A percentile compares a stretch with the other conserved stretches of the same genome.
These are phyloP conservation scores for Calonectria montana DNA, from an alignment of 2,329 filamentous ascomycete genomes.

Conservation along the genomic window DNA sequence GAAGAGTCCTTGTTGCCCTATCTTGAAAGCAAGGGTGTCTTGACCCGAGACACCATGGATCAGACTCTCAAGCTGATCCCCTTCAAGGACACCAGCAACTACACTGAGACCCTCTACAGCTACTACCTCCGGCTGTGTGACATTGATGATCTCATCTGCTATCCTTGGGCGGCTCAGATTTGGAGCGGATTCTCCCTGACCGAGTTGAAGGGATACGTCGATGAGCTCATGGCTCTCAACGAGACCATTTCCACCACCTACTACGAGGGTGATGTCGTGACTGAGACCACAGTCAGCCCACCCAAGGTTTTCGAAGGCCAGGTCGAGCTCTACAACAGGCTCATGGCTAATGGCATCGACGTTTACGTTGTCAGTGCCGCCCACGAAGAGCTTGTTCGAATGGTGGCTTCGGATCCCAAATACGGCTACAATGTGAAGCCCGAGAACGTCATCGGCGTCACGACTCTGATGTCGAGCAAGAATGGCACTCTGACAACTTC, in stretches of 20 bases:
- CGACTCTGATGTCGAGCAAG: constrained; percentile 48
- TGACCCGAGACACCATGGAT: constrained; percentile 55
- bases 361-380: constrained; percentile 57
- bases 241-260: constrained; percentile 50
- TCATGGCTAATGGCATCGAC: constrained; percentile 56
- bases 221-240: constrained; percentile 59
- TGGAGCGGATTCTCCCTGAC: constrained; percentile 56
- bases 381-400: constrained; percentile 57
- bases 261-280: constrained; percentile 48
- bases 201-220: constrained; percentile 58
- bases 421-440: constrained; percentile 59
- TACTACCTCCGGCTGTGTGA: constrained; percentile 58
- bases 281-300: constrained; percentile 43
- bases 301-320: constrained; percentile 54
- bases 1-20: constrained; percentile 57
- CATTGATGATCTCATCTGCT: constrained; percentile 54
- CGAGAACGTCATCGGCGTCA: constrained; percentile 58
- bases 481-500: constrained; percentile 48
- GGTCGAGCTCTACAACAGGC: constrained; percentile 55
- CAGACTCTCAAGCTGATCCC: constrained; percentile 53
- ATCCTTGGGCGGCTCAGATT: constrained; percentile 56
- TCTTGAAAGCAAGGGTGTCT: constrained; percentile 54
- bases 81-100: constrained; percentile 52
- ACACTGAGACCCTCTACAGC: constrained; percentile 57
- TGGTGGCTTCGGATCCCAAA: constrained; percentile 57